Conservation (phyloP, 1,284 basidiomycete genomes). For the Leccinum pachyderme region DNA sequence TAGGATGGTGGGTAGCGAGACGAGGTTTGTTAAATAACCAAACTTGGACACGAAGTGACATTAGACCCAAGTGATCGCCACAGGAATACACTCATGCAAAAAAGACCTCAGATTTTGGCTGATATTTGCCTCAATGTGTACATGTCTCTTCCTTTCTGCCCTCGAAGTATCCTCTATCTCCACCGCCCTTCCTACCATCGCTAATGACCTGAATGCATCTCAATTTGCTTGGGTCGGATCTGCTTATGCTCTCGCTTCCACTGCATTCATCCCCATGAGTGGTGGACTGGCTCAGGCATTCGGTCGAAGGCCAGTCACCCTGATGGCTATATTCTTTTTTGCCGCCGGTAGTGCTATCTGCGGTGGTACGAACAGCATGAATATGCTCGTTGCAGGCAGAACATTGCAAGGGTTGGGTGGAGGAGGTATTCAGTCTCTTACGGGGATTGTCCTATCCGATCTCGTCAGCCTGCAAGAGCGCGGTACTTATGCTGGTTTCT, state of each 20-base stretch:
- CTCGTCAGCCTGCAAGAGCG: not conserved
- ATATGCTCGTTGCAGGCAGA: not conserved
- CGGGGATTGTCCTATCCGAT: not conserved
- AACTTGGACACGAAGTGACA: too few species aligned
- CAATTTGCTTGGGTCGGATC: slow-evolving; percentile 39
- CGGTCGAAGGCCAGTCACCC: slow-evolving; percentile 38
- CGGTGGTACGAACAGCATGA: not conserved
- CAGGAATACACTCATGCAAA: too few species aligned
- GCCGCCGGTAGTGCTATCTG: slow-evolving; percentile 10
- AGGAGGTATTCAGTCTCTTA: not conserved
- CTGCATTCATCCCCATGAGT: slow-evolving; percentile 32
- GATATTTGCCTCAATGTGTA: slow-evolving; percentile 11
- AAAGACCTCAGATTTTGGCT: slow-evolving; percentile 11
- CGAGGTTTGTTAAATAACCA: too few species aligned
- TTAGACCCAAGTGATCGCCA: too few species aligned
- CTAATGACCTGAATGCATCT: slow-evolving; percentile 28
- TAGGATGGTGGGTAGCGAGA: slow-evolving; percentile 6
- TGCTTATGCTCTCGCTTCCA: slow-evolving; percentile 37
- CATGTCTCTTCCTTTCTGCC: slow-evolving; percentile 12
- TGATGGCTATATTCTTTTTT: slow-evolving; percentile 43
- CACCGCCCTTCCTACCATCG: slow-evolving; percentile 38
- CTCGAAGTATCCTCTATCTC: slow-evolving; percentile 11
- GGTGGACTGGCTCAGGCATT: slow-evolving; percentile 34
- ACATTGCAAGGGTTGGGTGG: not conserved
- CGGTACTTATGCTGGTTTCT: not conserved